Evolutionary conservation across 139 green algal genomes (phyloP), one percentile per base, ranked within the genome.

Genomic region (Closterium sp.): DNA sequence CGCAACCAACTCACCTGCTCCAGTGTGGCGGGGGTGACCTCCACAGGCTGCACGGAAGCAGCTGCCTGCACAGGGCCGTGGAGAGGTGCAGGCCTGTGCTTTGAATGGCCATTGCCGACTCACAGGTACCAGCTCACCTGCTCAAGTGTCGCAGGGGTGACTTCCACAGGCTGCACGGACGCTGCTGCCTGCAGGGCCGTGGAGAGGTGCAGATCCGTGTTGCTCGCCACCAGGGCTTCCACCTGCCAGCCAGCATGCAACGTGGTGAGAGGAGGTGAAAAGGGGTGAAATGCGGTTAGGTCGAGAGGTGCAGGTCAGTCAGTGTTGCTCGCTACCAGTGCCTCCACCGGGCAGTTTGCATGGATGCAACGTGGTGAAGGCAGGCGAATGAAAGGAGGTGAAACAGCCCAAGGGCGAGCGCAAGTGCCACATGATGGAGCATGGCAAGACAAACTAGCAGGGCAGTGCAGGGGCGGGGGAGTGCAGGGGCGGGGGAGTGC

Each of bases 161-260:
- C 97, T 0, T 88, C 21, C 1, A 99, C n/a, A n/a, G n/a, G n/a
- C n/a, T n/a, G n/a, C 94, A 96, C 85, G 2, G 86, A 92, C 1
- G 97, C 97, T 28, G 97, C 95, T 0, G 95, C 89, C 0, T 91
- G 93, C 28, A 99, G 87, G 7, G 95, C 96, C 2, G 50, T 45
- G 0, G 24, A 50, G 84, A 99, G 93, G 94, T 97, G 96, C 27
- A 98, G 88, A 31, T 87, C 70, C 70, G 97, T 94, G 6, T 95
- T 88, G 91, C 97, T 98, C 31, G 50, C 86, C 22, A 99, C 95
- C 88, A 99, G 96, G 29, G 97, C 93, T 95, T 98, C 96, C 73
- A 96, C 92, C 91, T 93, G 79, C 85, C 2, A 84, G 1, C 34
- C 2, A 89, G 32, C 32, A 27, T 13, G 45, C 45, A 19, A 70